Percentiles rank a stretch among this genome's conserved stretches.
Evolutionary conservation across 805 yeast species (phyloP).

Genomic region (Saturnispora besseyi): DNA sequence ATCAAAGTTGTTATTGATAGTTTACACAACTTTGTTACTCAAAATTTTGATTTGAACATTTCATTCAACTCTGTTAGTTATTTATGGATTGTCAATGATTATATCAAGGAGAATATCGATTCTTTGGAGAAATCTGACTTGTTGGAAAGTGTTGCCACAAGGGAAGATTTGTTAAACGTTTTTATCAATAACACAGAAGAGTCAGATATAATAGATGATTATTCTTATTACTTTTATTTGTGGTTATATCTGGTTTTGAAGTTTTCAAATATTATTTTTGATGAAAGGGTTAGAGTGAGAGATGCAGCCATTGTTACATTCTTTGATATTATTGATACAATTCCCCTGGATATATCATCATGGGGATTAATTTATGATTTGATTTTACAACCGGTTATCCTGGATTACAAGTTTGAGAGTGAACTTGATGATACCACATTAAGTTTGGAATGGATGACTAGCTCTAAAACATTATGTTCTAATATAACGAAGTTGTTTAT

Average conservation of each 20-base stretch:
- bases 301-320: slow-evolving; percentile 88
- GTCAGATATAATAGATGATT: slow-evolving; percentile 14
- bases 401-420: slow-evolving; percentile 17
- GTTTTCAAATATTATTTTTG: slow-evolving; percentile 55
- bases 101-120: slow-evolving; percentile 35
- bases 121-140: neutral
- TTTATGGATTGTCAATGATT: slow-evolving; percentile 88
- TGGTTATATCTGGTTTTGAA: slow-evolving; percentile 60
- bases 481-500: slow-evolving; percentile 60
- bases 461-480: slow-evolving; percentile 47
- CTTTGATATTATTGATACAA: slow-evolving; percentile 71
- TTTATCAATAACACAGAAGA: slow-evolving; percentile 9
- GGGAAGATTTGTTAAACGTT: slow-evolving; percentile 15
- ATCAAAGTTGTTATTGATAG: slow-evolving; percentile 62
- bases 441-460: slow-evolving; percentile 45
- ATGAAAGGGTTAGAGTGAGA: slow-evolving; percentile 67
- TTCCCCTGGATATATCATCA: slow-evolving; percentile 45
- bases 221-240: slow-evolving; percentile 31
- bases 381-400: slow-evolving; percentile 46
- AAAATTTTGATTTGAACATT: slow-evolving; percentile 66
- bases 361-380: slow-evolving; percentile 65
- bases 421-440: slow-evolving; percentile 9
- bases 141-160: slow-evolving; percentile 13
- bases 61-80: slow-evolving; percentile 88
- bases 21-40: slow-evolving; percentile 61